Evolutionary conservation across 306 rosid species (phyloP).

Genomic region (Cyamopsis tetragonoloba): DNA sequence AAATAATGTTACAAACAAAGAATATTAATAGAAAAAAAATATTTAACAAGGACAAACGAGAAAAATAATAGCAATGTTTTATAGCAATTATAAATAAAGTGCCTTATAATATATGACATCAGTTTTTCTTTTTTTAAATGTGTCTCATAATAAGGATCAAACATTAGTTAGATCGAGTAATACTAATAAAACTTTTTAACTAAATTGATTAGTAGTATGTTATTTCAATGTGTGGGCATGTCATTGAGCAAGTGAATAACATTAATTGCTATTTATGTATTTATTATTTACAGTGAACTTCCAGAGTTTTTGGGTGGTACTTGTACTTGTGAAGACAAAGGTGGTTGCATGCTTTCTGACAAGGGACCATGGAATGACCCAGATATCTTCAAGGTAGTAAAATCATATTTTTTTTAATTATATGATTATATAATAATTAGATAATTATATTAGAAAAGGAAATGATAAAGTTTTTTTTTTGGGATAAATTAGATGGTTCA

Average conservation of each 20-base stretch:
- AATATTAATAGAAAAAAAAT: too few species aligned
- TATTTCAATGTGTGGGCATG: not conserved
- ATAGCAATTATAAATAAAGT: too few species aligned
- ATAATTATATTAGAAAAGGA: too few species aligned
- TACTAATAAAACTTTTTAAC: not conserved
- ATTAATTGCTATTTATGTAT: not conserved
- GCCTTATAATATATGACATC: too few species aligned
- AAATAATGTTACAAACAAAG: too few species aligned
- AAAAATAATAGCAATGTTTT: too few species aligned
- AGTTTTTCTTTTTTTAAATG: too few species aligned
- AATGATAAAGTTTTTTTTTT: conserved; percentile 1
- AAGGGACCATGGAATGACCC: conserved; percentile 98
- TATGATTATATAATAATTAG: too few species aligned
- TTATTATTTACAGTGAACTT: conserved; percentile 66
- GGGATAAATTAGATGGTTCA: conserved; percentile 72
- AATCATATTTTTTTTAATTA: not conserved
- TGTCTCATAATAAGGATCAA: too few species aligned
- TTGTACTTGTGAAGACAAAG: conserved; percentile 88
- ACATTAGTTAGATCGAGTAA: not conserved
- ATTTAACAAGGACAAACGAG: too few species aligned
- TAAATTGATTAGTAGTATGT: not conserved
- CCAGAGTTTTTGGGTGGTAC: conserved; percentile 92
- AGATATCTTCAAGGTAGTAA: conserved; percentile 67
- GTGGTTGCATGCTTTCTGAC: conserved; percentile 95
- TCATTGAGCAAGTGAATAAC: not conserved